A percentile compares a stretch with the other conserved stretches of the same genome.
These are phyloP conservation scores for Agapanthus africanus DNA, from an alignment of 106 monocot genomes.

Conservation along the genomic window DNA sequence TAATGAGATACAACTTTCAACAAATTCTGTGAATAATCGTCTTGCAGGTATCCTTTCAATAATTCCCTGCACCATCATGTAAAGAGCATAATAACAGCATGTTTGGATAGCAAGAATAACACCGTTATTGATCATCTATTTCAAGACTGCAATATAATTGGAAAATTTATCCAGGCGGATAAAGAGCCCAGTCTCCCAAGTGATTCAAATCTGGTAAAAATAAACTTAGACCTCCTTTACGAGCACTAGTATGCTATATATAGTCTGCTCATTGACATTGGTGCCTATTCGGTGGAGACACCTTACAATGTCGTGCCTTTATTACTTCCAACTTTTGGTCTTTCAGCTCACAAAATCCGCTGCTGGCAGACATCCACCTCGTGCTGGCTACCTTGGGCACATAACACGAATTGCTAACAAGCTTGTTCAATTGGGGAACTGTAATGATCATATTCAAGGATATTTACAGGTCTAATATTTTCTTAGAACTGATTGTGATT, in stretches of 20 bases:
- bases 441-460: slow-evolving; percentile 28
- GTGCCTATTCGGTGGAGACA: background rate
- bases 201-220: slow-evolving; percentile 28
- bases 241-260: background rate
- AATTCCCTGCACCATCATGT: slow-evolving; percentile 49
- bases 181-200: slow-evolving; percentile 21
- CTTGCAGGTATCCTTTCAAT: slow-evolving; percentile 51
- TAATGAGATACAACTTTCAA: background rate
- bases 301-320: background rate
- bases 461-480: slow-evolving; percentile 33
- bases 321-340: slow-evolving; percentile 6
- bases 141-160: slow-evolving; percentile 29
- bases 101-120: slow-evolving; percentile 34
- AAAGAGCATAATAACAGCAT: slow-evolving; percentile 30
- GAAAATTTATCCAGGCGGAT: slow-evolving; percentile 37
- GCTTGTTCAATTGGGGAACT: slow-evolving; percentile 30
- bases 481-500: background rate
- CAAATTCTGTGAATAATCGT: background rate
- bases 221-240: background rate
- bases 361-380: slow-evolving; percentile 31
- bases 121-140: slow-evolving; percentile 34
- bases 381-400: slow-evolving; percentile 48
- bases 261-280: background rate
- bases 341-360: slow-evolving; percentile 28
- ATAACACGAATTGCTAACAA: slow-evolving; percentile 45